Base-by-base conservation (phyloP, 768 basidiomycete genomes). In the Mycena pura region DNA sequence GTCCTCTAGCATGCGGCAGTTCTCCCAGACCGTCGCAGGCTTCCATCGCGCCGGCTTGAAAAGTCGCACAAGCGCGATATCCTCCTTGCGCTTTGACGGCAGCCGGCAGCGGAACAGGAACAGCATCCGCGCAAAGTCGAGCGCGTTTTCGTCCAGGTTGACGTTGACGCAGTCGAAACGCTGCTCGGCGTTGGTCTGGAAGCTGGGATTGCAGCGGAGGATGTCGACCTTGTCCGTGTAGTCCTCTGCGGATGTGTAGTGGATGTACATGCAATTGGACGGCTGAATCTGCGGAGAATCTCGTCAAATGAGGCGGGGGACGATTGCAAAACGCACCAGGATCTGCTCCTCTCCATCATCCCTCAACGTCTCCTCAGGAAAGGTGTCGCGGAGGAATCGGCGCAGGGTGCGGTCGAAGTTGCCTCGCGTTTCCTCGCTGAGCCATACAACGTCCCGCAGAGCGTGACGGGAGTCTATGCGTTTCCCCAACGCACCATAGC, bases 231-330 rank as follows among this genome's bases (percentile, higher is more conserved):
- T 34, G 13, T 47, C 63, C 11, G 54, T 49, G 25, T 32, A 64
- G 38, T 68, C 50, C 24, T 64, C 57, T 6, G 39, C 41, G 2
- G 66, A 67, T 2, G 53, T 54, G 56, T 62, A 68, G 27, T 65
- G 49, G 11, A 65, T 14, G 27, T 62, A 67, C 3, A 67, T 50
- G 44, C 59, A 64, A 11, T 44, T 29, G 46, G 45, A 57, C 0
- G 47, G 62, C 2, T 31, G 46, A 46, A 67, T 51, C 66, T 67
- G 36, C n/a, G n/a, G n/a, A 24, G 5, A 4, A 41, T 41, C 10
- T 25, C 14, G 24, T 15, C n/a, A 14, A n/a, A 40, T 3, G 21
- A 31, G 44, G 0, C 27, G 19, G 24, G 17, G 27, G 2, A 8
- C 8, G 9, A 28, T 11, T 31, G 14, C 10, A 0, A 22, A 25